Conservation (phyloP, 106 monocot genomes). For the Narthecium ossifragum region DNA sequence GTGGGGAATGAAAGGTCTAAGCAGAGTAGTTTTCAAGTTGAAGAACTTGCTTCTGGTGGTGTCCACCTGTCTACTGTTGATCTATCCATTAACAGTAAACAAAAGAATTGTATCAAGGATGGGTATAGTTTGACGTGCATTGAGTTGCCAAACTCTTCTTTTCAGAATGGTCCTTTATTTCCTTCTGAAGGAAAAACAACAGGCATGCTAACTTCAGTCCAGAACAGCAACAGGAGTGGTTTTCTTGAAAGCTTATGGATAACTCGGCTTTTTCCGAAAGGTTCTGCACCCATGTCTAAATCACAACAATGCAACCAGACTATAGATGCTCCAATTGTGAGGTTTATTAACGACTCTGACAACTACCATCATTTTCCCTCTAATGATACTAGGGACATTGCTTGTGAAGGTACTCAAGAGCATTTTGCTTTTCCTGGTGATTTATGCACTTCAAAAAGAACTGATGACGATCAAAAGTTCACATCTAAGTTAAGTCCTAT, state of each 20-base stretch:
- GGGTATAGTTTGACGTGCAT: not conserved
- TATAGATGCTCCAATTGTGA: conserved; percentile 6
- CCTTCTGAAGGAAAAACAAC: not conserved
- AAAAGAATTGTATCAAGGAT: not conserved
- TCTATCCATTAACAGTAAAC: not conserved
- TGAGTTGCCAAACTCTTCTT: conserved; percentile 1
- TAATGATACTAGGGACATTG: no score
- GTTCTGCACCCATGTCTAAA: conserved; percentile 3
- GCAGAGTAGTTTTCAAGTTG: conserved; percentile 1
- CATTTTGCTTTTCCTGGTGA: not conserved
- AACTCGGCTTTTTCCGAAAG: conserved; percentile 43
- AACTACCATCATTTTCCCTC: not conserved
- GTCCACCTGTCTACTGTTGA: not conserved
- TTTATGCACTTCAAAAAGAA: conserved; percentile 18
- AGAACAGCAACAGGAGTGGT: conserved; percentile 10
- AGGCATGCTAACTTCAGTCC: not conserved
- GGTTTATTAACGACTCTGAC: not conserved
- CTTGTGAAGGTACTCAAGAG: no score
- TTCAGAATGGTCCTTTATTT: not conserved
- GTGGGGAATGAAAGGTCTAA: conserved; percentile 8
- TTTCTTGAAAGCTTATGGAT: conserved; percentile 56
- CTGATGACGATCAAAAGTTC: conserved; percentile 6
- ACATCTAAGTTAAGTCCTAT: conserved; percentile 28
- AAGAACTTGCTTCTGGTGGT: not conserved
- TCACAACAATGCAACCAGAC: conserved; percentile 3